These are phyloP conservation scores for Alternaria viburni DNA, from an alignment of 2,329 filamentous ascomycete species.

Conservation along the genomic window DNA sequence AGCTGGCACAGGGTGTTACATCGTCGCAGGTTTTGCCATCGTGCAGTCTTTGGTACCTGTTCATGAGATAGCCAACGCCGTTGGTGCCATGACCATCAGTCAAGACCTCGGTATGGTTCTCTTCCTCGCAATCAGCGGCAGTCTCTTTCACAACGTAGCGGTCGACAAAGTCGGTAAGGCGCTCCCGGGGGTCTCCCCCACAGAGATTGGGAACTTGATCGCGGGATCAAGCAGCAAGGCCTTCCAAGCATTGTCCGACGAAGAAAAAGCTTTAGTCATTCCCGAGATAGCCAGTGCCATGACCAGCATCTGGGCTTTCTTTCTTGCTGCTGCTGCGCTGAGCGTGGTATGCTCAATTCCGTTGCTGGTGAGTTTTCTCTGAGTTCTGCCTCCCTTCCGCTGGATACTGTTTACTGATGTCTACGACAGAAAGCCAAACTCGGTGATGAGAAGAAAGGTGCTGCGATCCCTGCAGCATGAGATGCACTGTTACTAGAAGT, in stretches of 20 bases:
- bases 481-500: accelerated
- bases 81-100: constrained; percentile 14
- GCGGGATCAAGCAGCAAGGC: not conserved
- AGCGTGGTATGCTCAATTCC: not conserved
- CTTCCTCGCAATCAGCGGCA: constrained; percentile 1
- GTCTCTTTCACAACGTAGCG: not conserved
- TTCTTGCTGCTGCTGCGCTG: not conserved
- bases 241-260: not conserved
- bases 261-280: not conserved
- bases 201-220: not conserved
- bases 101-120: constrained; percentile 4
- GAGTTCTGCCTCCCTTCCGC: not conserved
- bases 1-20: constrained; percentile 19
- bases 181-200: not conserved
- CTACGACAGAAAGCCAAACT: not conserved
- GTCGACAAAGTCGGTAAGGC: not conserved
- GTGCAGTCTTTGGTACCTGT: constrained; percentile 14
- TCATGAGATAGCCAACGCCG: constrained; percentile 17
- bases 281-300: not conserved
- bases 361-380: not conserved
- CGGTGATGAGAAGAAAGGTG: not conserved
- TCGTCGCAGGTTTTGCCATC: constrained; percentile 23
- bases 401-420: not conserved
- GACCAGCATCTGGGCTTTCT: not conserved
- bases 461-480: accelerated